These are phyloP conservation scores for Talaromyces nanjingensis DNA, from an alignment of 495 filamentous ascomycete species.

Conservation along the genomic window DNA sequence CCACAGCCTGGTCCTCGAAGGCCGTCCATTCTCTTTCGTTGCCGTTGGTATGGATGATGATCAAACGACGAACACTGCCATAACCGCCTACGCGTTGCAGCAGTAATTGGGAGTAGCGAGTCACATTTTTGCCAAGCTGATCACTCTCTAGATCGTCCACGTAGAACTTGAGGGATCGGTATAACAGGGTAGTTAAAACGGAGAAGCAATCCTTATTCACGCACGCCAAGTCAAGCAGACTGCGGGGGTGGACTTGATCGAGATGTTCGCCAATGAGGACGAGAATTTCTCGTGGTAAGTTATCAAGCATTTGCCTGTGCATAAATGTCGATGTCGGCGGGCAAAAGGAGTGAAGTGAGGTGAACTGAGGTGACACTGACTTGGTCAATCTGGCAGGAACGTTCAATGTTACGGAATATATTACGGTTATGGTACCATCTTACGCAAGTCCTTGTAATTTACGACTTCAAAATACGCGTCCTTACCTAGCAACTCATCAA, in stretches of 20 bases:
- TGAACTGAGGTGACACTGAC: too few species aligned
- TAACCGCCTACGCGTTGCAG: background rate
- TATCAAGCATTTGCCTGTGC: background rate
- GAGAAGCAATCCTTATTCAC: background rate
- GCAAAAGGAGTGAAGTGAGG: background rate
- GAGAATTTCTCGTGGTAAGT: background rate
- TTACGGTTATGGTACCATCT: background rate
- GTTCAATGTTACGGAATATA: background rate
- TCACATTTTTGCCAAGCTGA: background rate
- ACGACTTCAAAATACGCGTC: background rate
- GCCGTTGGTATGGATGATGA: background rate
- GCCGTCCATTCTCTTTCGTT: background rate
- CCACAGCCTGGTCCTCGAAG: background rate
- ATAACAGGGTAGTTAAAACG: background rate
- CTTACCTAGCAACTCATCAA: background rate
- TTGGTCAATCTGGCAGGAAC: background rate
- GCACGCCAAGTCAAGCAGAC: background rate
- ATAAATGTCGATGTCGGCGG: too few species aligned
- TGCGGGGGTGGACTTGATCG: background rate
- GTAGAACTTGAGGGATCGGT: background rate
- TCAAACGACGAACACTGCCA: background rate
- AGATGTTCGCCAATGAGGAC: background rate
- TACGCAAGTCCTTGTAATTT: background rate
- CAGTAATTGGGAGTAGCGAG: background rate
- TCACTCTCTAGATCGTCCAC: background rate